Base-by-base conservation (phyloP, 768 basidiomycete species). In the Lactarius evosmus region DNA sequence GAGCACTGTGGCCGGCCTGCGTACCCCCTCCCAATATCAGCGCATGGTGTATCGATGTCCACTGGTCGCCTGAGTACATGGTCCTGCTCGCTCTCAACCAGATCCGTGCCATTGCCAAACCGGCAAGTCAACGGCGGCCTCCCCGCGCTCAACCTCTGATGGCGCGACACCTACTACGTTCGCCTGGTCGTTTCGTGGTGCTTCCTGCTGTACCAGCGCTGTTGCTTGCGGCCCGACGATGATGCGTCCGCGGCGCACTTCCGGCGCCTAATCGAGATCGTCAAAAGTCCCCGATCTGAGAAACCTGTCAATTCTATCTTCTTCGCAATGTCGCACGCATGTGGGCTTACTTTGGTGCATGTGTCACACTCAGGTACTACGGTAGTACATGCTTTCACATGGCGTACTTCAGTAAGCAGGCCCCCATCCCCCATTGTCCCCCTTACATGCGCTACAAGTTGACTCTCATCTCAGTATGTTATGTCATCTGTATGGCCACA, bases 11-110 rank as follows among this genome's bases (percentile, higher is more conserved):
- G 88, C 92, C 70, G 82, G 79, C 30, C 73, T 95, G 1, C 88
- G 85, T 62, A 82, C 87, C 1, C 74, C 95, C 14, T 90, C 91
- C 0, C 94, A 94, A 69, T 90, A 75, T 88, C 87, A 1, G 70
- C 78, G 0, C 74, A 78, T 38, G 88, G 88, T 12, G 63, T 78
- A 34, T 74, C 79, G 5, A 76, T 76, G 2, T 71, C 78, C 25
- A 60, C 63, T 7, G 74, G 74, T 27, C 75, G 75, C 3, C 78
- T 89, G 17, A 75, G 79, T 3, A 75, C 85, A 1, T 81, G 79
- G 83, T 89, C n/a, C 69, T 77, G 1, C 66, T 75, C 38, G 85
- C 88, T 0, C 75, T 95, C 44, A 78, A 81, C 44, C 77, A 77
- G 49, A 84, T 94, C 58, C 78, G 81, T 40, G 75, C 93, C 16